phyloP scores from a whole-genome alignment of 2,329 filamentous ascomycete species.

The Metarhizium album region DNA sequence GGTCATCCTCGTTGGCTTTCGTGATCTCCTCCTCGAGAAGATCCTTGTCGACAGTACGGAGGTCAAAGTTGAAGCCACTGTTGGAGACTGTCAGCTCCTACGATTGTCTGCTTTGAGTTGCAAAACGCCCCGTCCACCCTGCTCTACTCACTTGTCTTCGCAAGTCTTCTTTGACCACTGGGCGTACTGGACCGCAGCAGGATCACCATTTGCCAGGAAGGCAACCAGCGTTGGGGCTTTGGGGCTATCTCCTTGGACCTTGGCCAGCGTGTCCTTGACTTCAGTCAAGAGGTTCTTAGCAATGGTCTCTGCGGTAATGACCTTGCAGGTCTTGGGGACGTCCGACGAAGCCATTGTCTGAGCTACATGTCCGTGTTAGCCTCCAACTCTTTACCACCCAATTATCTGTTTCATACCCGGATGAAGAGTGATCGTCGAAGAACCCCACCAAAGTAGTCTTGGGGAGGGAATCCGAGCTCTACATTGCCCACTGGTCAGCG shows the following conservation, averaged over 20 bases:
- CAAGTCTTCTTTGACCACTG: conserved; percentile 97
- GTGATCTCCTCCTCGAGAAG: conserved; percentile 82
- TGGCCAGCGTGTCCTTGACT: conserved; percentile 63
- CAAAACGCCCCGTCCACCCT: neutral
- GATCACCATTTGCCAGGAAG: conserved; percentile 86
- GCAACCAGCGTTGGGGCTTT: conserved; percentile 69
- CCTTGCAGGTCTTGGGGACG: conserved; percentile 73
- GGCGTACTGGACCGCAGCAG: conserved; percentile 84
- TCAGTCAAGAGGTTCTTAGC: conserved; percentile 72
- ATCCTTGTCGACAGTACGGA: conserved; percentile 77
- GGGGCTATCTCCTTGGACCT: conserved; percentile 47
- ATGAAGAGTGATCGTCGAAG: neutral
- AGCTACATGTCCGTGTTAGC: neutral
- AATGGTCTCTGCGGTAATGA: conserved; percentile 79
- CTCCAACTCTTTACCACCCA: neutral
- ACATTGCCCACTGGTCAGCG: conserved; percentile 2
- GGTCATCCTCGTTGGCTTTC: conserved; percentile 66
- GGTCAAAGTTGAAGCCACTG: conserved; percentile 82
- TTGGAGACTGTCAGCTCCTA: conserved; percentile 6
- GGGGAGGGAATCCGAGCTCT: neutral
- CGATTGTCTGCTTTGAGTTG: neutral
- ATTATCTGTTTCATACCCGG: neutral
- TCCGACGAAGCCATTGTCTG: conserved; percentile 18
- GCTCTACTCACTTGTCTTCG: conserved; percentile 70
- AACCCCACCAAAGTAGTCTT: neutral